These are phyloP conservation scores for Mycena latifolia DNA, from an alignment of 768 basidiomycete genomes.

Conservation along the genomic window DNA sequence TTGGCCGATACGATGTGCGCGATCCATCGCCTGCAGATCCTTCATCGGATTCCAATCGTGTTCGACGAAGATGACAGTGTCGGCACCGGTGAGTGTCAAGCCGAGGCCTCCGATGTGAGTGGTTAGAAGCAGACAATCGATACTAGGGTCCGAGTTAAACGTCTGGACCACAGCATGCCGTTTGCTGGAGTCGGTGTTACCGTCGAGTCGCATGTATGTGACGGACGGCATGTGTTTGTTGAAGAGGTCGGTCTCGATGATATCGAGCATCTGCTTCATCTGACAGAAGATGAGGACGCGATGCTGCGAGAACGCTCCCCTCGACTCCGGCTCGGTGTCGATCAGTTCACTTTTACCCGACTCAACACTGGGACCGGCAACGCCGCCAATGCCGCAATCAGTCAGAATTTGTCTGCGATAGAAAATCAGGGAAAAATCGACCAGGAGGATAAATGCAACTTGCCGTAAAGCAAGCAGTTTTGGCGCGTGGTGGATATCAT, in stretches of 20 bases:
- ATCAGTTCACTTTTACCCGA: conserved; percentile 75
- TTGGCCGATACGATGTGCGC: conserved; percentile 97
- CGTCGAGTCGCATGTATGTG: conserved; percentile 98
- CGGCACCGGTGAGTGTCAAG: conserved; percentile 95
- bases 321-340: conserved; percentile 67
- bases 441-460: conserved; percentile 39
- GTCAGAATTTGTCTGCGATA: conserved; percentile 84
- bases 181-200: conserved; percentile 91
- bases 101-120: conserved; percentile 98
- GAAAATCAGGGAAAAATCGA: conserved; percentile 1
- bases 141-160: conserved; percentile 97
- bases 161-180: conserved; percentile 98
- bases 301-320: conserved; percentile 87
- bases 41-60: conserved; percentile 99
- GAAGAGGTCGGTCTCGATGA: conserved; percentile 96
- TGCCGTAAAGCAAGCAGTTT: conserved; percentile 94
- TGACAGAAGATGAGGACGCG: conserved; percentile 99
- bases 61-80: conserved; percentile 99
- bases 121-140: conserved; percentile 95
- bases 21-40: conserved; percentile 99
- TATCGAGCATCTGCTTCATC: conserved; percentile 99
- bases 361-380: conserved; percentile 58
- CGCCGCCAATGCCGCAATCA: conserved; percentile 93
- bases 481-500: conserved; percentile 92
- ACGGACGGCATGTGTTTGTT: conserved; percentile 93